Conservation (phyloP, 441 rosid species). For the Corymbia citriodora region DNA sequence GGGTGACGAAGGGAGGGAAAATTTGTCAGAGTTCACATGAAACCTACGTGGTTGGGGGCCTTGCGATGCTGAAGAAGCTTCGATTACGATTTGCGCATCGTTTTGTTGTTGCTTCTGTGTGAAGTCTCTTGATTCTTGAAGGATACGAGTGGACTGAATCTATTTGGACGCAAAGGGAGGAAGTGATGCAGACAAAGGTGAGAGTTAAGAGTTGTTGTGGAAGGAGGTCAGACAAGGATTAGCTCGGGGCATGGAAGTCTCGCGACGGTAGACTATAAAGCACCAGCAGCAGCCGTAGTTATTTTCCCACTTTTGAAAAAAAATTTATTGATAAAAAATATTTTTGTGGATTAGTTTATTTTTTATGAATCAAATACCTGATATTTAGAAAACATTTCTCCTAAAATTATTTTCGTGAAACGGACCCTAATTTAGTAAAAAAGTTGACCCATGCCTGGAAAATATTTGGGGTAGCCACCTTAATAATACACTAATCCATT, state of each 20-base stretch:
- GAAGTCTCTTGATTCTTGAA: not conserved
- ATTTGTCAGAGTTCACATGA: not conserved
- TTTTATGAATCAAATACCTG: no score
- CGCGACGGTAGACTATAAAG: conserved; percentile 9
- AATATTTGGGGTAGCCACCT: no score
- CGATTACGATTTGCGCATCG: not conserved
- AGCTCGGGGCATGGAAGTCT: conserved; percentile 42
- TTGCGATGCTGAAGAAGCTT: not conserved
- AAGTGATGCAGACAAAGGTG: conserved; percentile 73
- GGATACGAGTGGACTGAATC: not conserved
- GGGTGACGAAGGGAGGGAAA: not conserved
- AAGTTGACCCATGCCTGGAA: no score
- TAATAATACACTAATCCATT: no score
- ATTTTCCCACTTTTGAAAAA: no score
- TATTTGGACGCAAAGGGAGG: not conserved
- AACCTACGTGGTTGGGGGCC: not conserved
- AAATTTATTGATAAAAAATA: no score
- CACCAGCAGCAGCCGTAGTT: no score
- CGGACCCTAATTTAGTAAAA: no score
- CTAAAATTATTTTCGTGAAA: no score
- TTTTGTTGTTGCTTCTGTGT: not conserved
- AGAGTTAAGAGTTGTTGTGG: conserved; percentile 65
- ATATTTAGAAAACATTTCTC: no score
- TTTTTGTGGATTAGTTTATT: no score
- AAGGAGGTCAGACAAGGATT: conserved; percentile 33